Evolutionary conservation across 2,329 filamentous ascomycete species (phyloP).

Genomic region (Paraphaeosphaeria minitans): DNA sequence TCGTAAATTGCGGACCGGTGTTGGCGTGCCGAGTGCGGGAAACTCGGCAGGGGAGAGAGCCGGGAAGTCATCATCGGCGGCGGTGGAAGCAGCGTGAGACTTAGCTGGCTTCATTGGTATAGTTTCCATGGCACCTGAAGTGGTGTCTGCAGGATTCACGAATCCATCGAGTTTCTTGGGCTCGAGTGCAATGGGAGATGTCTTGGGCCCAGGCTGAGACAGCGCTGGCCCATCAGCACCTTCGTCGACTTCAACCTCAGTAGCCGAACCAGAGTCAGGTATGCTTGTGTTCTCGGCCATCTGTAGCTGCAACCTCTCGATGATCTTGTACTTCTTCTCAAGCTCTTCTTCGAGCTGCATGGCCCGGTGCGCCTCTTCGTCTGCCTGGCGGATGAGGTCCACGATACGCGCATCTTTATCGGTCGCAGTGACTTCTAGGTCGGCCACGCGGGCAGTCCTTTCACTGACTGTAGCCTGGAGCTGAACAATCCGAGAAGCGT

Average conservation of each 20-base stretch:
- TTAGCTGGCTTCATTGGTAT: neutral
- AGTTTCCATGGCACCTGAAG: neutral
- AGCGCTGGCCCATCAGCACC: neutral
- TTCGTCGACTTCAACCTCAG: neutral
- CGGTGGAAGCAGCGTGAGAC: neutral
- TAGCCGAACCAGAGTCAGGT: neutral
- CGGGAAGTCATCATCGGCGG: constrained; percentile 5
- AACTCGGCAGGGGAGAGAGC: neutral
- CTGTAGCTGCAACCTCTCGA: constrained; percentile 17
- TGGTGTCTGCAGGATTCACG: neutral
- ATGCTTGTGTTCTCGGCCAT: constrained; percentile 3
- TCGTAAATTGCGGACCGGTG: neutral
- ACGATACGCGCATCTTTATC: constrained; percentile 18
- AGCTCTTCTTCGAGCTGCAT: constrained; percentile 19
- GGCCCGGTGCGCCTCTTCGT: constrained; percentile 25
- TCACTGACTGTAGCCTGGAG: constrained; percentile 8
- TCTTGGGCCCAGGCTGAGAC: neutral
- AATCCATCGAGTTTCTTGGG: neutral
- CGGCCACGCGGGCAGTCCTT: constrained; percentile 3
- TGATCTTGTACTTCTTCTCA: constrained; percentile 11
- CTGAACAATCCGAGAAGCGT: constrained; percentile 13
- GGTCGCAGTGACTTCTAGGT: constrained; percentile 14
- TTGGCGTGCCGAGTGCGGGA: constrained; percentile 3
- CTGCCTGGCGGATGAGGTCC: constrained; percentile 20
- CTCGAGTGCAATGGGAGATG: too few species aligned